Conservation (phyloP, 495 filamentous ascomycete species). For the Penicillium paradoxum region DNA sequence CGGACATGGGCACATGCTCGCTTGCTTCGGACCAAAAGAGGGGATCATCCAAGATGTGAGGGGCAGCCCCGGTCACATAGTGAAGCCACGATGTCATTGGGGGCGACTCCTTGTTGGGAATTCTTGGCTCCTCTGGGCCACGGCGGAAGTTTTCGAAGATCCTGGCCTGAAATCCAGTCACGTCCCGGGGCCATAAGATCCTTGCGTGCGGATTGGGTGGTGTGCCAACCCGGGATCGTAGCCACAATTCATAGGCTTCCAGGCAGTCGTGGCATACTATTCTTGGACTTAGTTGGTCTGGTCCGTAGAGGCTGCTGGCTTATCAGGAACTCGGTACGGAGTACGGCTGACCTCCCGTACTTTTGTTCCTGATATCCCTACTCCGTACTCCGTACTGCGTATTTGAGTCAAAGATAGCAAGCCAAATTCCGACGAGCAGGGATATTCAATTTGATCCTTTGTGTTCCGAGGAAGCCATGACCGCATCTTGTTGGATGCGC, state of each 20-base stretch:
- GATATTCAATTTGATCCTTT: neutral
- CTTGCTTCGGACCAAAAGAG: constrained; percentile 4
- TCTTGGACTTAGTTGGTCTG: neutral
- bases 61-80: constrained; percentile 8
- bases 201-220: constrained; percentile 5
- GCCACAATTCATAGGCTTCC: constrained; percentile 1
- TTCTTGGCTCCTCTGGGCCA: constrained; percentile 16
- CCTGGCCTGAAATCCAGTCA: constrained; percentile 3
- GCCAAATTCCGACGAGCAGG: neutral
- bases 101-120: neutral
- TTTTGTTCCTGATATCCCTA: neutral
- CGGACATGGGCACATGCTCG: neutral
- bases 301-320: neutral
- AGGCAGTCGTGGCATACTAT: constrained; percentile 4
- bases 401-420: neutral
- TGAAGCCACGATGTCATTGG: constrained; percentile 17
- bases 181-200: constrained; percentile 8
- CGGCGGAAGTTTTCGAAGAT: constrained; percentile 6
- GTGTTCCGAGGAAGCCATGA: constrained; percentile 15
- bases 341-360: neutral
- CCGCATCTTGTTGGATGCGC: constrained; percentile 7
- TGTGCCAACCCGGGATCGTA: constrained; percentile 1
- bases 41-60: constrained; percentile 8
- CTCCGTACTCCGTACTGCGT: too few relatives aligned
- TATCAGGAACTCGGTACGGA: neutral